Evolutionary conservation across 306 rosid species (phyloP).

Genomic region (Gleditsia sinensis): DNA sequence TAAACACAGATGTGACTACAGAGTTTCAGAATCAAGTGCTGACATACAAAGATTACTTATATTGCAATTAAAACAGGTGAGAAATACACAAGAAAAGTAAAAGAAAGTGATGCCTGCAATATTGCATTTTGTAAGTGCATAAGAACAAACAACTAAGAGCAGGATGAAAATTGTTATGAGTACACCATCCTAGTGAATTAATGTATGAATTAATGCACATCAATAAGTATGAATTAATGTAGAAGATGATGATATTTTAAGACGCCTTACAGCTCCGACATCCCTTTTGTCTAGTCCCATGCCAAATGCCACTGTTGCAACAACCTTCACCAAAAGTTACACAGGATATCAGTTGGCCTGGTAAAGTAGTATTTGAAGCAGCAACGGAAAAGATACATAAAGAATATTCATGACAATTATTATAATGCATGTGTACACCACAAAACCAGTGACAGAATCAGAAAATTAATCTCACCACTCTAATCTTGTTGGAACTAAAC

Average conservation of each 20-base stretch:
- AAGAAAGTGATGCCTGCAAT: background rate
- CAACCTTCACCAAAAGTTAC: conserved; percentile 62
- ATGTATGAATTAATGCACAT: conserved; percentile 29
- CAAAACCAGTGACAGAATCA: conserved; percentile 18
- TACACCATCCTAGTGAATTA: conserved; percentile 26
- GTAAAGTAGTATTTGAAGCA: conserved; percentile 19
- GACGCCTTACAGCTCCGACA: conserved; percentile 87
- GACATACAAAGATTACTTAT: conserved; percentile 15
- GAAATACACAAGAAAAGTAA: conserved; percentile 27
- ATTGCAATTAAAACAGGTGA: conserved; percentile 15
- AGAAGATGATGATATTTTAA: conserved; percentile 34
- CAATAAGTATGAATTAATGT: conserved; percentile 30
- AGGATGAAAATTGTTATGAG: conserved; percentile 27
- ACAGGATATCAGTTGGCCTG: conserved; percentile 31
- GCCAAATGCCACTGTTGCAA: conserved; percentile 99
- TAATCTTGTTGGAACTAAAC: conserved; percentile 83
- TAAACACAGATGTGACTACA: conserved; percentile 41
- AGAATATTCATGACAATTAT: conserved; percentile 14
- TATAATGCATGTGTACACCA: conserved; percentile 26
- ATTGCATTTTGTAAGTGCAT: conserved; percentile 18
- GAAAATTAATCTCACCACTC: conserved; percentile 65
- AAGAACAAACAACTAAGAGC: conserved; percentile 25
- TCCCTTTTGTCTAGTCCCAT: conserved; percentile 97
- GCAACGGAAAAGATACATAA: conserved; percentile 24
- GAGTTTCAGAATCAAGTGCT: conserved; percentile 27